phyloP scores from a whole-genome alignment of 163 green algal species.

The Scenedesmus sp. region DNA sequence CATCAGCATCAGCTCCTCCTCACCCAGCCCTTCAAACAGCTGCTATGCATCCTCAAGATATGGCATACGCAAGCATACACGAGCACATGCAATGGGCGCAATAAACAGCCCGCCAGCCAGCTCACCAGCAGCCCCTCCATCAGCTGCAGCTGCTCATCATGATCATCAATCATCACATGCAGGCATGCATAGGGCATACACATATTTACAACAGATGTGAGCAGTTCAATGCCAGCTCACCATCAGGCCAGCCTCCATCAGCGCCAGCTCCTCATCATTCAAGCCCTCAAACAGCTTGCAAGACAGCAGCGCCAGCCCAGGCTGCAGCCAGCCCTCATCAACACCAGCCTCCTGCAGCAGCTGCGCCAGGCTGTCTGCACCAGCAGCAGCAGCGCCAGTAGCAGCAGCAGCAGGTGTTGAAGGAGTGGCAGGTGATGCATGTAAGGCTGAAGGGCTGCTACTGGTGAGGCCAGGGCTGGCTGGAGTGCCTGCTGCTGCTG shows the following conservation, averaged over 20 bases:
- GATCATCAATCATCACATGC: not conserved
- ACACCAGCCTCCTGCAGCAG: constrained; percentile 27
- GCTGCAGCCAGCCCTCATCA: not conserved
- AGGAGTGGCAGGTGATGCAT: not conserved
- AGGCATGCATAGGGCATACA: not conserved
- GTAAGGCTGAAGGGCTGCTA: not conserved
- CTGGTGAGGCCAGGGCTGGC: not conserved
- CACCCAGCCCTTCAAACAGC: constrained; percentile 5
- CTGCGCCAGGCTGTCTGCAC: not conserved
- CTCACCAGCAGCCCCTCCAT: too few relatives aligned
- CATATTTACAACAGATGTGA: not conserved
- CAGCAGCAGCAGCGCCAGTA: not conserved
- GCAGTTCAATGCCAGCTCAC: not conserved
- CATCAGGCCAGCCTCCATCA: not conserved
- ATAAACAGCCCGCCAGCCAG: too few relatives aligned
- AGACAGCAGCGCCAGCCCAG: constrained; percentile 11
- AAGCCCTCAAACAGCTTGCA: constrained; percentile 4
- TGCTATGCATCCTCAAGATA: not conserved
- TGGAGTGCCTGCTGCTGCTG: not conserved
- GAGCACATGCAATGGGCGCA: too few relatives aligned
- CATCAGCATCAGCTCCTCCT: not conserved
- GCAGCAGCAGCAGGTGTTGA: not conserved
- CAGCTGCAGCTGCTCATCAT: too few relatives aligned
- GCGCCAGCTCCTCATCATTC: not conserved
- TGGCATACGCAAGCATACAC: too few relatives aligned